Conservation (phyloP, 106 monocot genomes). For the Xerophyta viscosa region DNA sequence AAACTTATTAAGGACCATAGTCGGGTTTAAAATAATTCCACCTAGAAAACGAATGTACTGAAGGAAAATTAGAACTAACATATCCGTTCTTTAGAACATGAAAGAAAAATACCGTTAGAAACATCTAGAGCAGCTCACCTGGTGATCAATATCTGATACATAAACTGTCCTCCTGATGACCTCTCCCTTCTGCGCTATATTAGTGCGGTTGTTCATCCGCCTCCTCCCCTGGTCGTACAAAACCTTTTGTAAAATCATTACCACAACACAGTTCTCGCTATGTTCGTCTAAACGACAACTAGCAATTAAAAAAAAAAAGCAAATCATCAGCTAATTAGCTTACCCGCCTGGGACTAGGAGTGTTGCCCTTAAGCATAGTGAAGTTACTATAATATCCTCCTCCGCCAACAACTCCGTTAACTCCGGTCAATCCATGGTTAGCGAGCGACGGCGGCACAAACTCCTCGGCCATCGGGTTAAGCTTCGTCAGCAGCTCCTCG, state of each 20-base stretch:
- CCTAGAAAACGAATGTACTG: too few species aligned
- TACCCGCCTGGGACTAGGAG: slow-evolving; percentile 1
- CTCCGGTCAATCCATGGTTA: not conserved
- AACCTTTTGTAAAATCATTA: slow-evolving; percentile 5
- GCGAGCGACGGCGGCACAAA: slow-evolving; percentile 39
- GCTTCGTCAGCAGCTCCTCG: slow-evolving; percentile 68
- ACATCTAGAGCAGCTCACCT: slow-evolving; percentile 1
- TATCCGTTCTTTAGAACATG: not conserved
- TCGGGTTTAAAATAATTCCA: too few species aligned
- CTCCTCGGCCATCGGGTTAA: slow-evolving; percentile 85
- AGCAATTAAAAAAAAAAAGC: not conserved
- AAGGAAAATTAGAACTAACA: too few species aligned
- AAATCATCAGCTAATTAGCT: too few species aligned
- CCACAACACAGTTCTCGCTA: not conserved
- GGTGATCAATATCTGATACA: slow-evolving; percentile 17
- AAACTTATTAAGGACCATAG: too few species aligned
- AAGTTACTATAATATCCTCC: not conserved
- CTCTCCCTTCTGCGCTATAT: slow-evolving; percentile 12
- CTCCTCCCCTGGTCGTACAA: slow-evolving; percentile 7
- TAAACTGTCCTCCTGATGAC: slow-evolving; percentile 15
- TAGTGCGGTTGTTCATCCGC: slow-evolving; percentile 16
- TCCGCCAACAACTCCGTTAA: too few species aligned
- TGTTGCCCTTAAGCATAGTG: not conserved
- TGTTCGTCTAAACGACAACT: not conserved
- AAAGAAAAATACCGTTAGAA: not conserved